Conservation (phyloP, 73 alveolate genomes). For the Symbiodinium pilosum region DNA sequence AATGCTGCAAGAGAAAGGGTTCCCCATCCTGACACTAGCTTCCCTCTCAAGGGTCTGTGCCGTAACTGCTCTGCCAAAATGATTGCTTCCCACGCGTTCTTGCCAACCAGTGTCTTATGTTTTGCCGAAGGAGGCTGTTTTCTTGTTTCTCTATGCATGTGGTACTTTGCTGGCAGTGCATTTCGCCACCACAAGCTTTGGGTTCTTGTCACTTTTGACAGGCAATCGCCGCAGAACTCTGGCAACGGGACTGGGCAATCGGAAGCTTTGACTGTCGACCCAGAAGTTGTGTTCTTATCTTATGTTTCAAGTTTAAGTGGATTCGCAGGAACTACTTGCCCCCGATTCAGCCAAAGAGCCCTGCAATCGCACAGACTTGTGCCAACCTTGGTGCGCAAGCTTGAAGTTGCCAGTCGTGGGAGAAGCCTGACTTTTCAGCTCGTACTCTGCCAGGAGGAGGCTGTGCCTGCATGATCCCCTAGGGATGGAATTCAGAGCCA, state of each 20-base stretch:
- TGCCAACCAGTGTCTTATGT: too few species aligned
- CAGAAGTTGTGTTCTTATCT: neutral
- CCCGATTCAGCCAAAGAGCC: slow-evolving; percentile 22
- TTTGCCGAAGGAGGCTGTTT: too few species aligned
- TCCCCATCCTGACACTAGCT: too few species aligned
- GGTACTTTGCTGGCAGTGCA: too few species aligned
- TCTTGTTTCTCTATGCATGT: too few species aligned
- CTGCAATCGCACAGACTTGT: slow-evolving; percentile 1
- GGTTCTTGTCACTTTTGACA: neutral
- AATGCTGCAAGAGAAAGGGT: too few species aligned
- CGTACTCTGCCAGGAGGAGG: neutral
- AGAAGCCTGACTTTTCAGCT: neutral
- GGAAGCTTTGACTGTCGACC: neutral
- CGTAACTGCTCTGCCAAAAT: too few species aligned
- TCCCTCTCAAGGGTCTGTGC: too few species aligned
- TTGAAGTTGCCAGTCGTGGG: neutral
- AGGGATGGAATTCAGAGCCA: neutral
- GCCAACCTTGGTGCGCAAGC: neutral
- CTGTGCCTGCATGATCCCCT: neutral
- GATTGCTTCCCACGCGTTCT: too few species aligned
- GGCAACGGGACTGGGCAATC: neutral
- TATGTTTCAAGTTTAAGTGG: neutral
- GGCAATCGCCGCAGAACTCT: neutral
- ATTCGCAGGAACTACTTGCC: neutral
- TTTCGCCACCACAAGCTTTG: neutral